Evolutionary conservation across 1,284 basidiomycete species (phyloP), one percentile per base, ranked within the genome.

Genomic region (Moesziomyces sp.): DNA sequence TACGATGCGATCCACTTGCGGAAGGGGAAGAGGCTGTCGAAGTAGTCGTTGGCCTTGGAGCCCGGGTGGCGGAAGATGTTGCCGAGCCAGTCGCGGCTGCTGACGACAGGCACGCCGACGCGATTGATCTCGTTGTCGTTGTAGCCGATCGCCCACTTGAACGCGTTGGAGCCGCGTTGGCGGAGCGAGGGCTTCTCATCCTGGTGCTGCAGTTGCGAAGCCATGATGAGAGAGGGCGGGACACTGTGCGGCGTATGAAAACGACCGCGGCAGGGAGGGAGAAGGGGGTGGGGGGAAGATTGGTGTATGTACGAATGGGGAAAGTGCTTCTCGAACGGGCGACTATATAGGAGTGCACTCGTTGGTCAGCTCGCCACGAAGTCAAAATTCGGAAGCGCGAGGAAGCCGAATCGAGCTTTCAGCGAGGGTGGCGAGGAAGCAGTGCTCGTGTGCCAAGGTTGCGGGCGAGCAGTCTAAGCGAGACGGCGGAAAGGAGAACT

Each of bases 1-100:
- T 85, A 85, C 18, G 83, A 84, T 42, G 61, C 59, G 46, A 85
- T 81, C 84, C 84, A 85, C 14, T 72, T 74, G 43, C 73, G 76
- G 71, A 85, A 76, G 16, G 84, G 84, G 58, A 85, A 84, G 18
- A 85, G 74, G 10, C 67, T 52, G 30, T 76, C 69, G 52, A 83
- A 62, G 68, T 85, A 85, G 30, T 76, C 47, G 46, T 35, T 11
- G 6, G 62, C 58, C n/a, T 59, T 75, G 40, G 43, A 26, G 11
- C 69, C 57, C 11, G 82, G 80, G 46, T 77, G 44, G 33, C 24
- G 30, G 46, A 74, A 68, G 52, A 73, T 56, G 52, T 80, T 70
- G 21, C 45, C 45, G 51, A 80, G 54, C 72, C 74, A 83, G 64
- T 81, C 80, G 11, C 56, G 52, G 30, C 72, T 77, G 65, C 76